Conservation (phyloP, 345 rosid species). For the Citrus trifoliata region DNA sequence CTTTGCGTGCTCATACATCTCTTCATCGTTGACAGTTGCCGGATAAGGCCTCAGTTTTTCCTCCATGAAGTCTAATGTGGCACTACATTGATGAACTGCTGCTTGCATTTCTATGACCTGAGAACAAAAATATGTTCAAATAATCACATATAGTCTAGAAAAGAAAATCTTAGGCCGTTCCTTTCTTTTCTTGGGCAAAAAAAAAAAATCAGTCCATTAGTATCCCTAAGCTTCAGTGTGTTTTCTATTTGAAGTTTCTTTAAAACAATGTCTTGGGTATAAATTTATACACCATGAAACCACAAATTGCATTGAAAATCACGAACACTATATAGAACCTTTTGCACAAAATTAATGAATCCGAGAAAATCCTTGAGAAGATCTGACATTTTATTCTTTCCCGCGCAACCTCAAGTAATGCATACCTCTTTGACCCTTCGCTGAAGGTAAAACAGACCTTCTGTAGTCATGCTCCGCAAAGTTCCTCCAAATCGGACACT, state of each 20-base stretch:
- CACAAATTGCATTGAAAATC: too few species aligned
- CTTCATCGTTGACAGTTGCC: constrained; percentile 40
- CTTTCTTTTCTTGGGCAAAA: neutral
- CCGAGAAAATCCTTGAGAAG: neutral
- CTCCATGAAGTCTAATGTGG: constrained; percentile 44
- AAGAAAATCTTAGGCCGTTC: neutral
- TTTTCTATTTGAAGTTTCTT: neutral
- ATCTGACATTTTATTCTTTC: neutral
- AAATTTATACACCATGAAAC: too few species aligned
- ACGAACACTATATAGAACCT: neutral
- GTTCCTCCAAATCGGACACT: constrained; percentile 47
- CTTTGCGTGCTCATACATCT: constrained; percentile 42
- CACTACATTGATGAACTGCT: constrained; percentile 45
- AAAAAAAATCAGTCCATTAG: neutral
- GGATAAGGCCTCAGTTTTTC: constrained; percentile 43
- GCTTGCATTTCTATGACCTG: constrained; percentile 49
- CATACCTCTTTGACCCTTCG: constrained; percentile 49
- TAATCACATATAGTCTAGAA: neutral
- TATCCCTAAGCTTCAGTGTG: neutral
- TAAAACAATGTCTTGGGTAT: neutral
- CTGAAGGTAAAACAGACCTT: constrained; percentile 34
- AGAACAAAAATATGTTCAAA: neutral
- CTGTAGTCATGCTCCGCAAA: constrained; percentile 41
- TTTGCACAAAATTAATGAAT: neutral
- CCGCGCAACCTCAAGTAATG: neutral